Conservation (phyloP, 1,139 yeast species). For the Magnusiomyces tetraspermus region DNA sequence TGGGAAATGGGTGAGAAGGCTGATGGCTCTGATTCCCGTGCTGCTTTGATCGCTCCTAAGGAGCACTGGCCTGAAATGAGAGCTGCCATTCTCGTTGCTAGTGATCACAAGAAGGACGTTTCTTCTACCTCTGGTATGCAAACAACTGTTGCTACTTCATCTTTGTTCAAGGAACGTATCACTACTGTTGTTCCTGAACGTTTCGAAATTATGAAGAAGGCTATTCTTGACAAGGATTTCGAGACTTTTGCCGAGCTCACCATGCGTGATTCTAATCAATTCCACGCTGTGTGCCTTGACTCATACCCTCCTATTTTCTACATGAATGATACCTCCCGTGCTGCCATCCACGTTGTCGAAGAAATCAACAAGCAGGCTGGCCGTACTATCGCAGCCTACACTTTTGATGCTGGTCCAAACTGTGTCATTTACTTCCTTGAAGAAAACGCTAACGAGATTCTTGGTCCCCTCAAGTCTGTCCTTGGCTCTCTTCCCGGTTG, state of each 20-base stretch:
- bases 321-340: conserved; percentile 88
- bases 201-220: conserved; percentile 67
- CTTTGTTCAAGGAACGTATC: conserved; percentile 71
- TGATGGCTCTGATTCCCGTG: conserved; percentile 84
- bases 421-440: conserved; percentile 85
- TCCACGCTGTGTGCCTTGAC: conserved; percentile 95
- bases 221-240: conserved; percentile 67
- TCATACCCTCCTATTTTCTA: conserved; percentile 93
- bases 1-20: conserved; percentile 86
- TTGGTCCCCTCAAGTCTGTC: conserved; percentile 32
- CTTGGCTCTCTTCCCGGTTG: conserved; percentile 62
- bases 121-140: conserved; percentile 97
- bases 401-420: conserved; percentile 98
- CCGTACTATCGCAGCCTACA: conserved; percentile 76
- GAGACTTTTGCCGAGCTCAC: conserved; percentile 76
- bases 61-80: conserved; percentile 88
- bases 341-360: conserved; percentile 74
- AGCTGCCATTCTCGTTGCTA: conserved; percentile 85
- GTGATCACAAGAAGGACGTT: conserved; percentile 88
- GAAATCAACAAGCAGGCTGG: conserved; percentile 56
- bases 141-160: conserved; percentile 79
- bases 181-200: conserved; percentile 75
- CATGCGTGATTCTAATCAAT: conserved; percentile 92
- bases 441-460: conserved; percentile 56
- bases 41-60: conserved; percentile 79